Conservation (phyloP, 495 filamentous ascomycete genomes). For the Apiosordaria backusii region DNA sequence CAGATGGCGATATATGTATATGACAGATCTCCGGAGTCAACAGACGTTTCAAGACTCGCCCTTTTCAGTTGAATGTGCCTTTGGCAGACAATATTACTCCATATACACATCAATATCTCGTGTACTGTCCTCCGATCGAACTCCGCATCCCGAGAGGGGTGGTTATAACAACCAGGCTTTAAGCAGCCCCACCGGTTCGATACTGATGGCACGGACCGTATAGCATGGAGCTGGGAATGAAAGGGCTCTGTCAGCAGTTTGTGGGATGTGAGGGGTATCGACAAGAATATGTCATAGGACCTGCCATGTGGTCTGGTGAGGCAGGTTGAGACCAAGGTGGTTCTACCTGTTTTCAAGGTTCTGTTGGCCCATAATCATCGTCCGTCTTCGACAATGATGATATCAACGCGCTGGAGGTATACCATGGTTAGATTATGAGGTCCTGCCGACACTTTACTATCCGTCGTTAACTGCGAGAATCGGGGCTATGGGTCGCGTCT, state of each 20-base stretch:
- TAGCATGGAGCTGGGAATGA: slow-evolving; percentile 9
- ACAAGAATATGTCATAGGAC: neutral
- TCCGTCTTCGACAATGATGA: too few species aligned
- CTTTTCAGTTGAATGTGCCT: neutral
- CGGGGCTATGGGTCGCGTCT: too few species aligned
- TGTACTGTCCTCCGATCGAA: neutral
- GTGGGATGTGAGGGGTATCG: neutral
- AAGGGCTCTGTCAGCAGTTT: neutral
- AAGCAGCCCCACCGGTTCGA: slow-evolving; percentile 11
- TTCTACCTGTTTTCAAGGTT: too few species aligned
- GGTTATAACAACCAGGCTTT: slow-evolving; percentile 6
- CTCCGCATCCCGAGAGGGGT: too few species aligned
- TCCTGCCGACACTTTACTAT: too few species aligned
- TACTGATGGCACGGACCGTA: neutral
- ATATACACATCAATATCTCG: neutral
- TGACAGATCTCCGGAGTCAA: neutral
- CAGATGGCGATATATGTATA: neutral
- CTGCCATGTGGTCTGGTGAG: neutral
- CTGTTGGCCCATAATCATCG: neutral
- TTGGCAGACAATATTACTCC: neutral
- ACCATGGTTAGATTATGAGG: too few species aligned
- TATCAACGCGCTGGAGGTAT: neutral
- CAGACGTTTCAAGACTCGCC: too few species aligned
- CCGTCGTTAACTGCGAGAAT: too few species aligned
- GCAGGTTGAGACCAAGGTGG: neutral